phyloP scores from a whole-genome alignment of 495 filamentous ascomycete species.

The Xylaria scruposa region DNA sequence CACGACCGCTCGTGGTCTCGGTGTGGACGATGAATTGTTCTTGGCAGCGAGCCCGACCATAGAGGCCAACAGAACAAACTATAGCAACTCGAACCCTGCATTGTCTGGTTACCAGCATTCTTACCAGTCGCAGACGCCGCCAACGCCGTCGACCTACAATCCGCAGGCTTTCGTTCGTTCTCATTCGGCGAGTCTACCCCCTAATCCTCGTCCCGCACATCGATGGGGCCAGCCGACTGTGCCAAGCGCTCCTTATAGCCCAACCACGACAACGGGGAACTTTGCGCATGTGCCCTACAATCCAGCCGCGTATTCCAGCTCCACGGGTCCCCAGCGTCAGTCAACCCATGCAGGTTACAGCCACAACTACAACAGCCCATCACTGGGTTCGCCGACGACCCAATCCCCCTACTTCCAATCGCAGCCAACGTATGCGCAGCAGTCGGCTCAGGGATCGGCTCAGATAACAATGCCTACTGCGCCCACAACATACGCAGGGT shows the following conservation, averaged over 20 bases:
- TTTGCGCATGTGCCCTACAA: constrained; percentile 54
- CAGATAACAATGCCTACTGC: constrained; percentile 34
- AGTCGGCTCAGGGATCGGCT: constrained; percentile 37
- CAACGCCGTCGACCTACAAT: constrained; percentile 73
- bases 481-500: constrained; percentile 41
- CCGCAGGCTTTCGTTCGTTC: constrained; percentile 79
- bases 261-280: constrained; percentile 32
- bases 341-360: constrained; percentile 51
- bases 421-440: constrained; percentile 40
- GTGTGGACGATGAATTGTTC: constrained; percentile 58
- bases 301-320: constrained; percentile 56
- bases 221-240: constrained; percentile 39
- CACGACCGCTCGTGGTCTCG: constrained; percentile 38
- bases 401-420: constrained; percentile 48
- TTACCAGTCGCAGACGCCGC: constrained; percentile 63
- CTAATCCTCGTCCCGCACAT: constrained; percentile 47
- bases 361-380: constrained; percentile 45
- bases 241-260: constrained; percentile 36
- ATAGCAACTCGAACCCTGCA: constrained; percentile 55
- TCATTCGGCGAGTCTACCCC: constrained; percentile 59
- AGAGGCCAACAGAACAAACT: constrained; percentile 48
- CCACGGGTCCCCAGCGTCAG: constrained; percentile 50
- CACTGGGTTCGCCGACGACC: constrained; percentile 46
- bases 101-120: constrained; percentile 65
- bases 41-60: constrained; percentile 45